phyloP scores from a whole-genome alignment of 352 stramenopile species.

The Elongisporangium prolatum region DNA sequence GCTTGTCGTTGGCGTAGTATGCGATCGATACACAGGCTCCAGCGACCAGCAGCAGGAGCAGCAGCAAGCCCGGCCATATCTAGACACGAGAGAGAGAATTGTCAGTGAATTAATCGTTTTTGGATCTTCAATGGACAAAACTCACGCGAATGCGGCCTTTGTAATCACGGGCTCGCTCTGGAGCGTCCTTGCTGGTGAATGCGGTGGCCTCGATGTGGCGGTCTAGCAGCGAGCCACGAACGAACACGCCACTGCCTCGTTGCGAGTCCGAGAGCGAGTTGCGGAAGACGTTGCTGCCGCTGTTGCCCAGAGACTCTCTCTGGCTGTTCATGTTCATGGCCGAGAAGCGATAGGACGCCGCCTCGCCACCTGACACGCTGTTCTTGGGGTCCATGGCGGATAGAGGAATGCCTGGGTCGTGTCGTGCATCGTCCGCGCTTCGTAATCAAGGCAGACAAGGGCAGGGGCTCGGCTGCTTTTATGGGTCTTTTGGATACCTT shows the following conservation, averaged over 20 bases:
- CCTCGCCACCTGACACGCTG: neutral
- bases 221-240: slow-evolving; percentile 36
- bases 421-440: neutral
- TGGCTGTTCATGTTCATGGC: neutral
- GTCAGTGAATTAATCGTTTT: neutral
- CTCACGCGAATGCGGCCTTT: slow-evolving; percentile 59
- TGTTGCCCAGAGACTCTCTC: neutral
- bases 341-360: neutral
- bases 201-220: slow-evolving; percentile 41
- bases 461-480: neutral
- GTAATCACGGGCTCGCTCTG: slow-evolving; percentile 55
- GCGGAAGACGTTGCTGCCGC: neutral
- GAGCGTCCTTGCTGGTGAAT: slow-evolving; percentile 4
- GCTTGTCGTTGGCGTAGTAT: slow-evolving; percentile 5
- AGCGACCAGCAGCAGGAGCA: slow-evolving; percentile 20
- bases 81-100: neutral
- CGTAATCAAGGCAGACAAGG: neutral
- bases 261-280: neutral
- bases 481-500: neutral
- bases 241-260: slow-evolving; percentile 18
- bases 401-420: neutral
- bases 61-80: slow-evolving; percentile 26
- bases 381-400: neutral
- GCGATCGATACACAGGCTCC: slow-evolving; percentile 14
- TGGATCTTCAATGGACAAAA: too few relatives aligned